Percentiles rank a stretch among this genome's conserved stretches.
Evolutionary conservation across 805 yeast genomes (phyloP).

Genomic region (Komagataella phaffii): DNA sequence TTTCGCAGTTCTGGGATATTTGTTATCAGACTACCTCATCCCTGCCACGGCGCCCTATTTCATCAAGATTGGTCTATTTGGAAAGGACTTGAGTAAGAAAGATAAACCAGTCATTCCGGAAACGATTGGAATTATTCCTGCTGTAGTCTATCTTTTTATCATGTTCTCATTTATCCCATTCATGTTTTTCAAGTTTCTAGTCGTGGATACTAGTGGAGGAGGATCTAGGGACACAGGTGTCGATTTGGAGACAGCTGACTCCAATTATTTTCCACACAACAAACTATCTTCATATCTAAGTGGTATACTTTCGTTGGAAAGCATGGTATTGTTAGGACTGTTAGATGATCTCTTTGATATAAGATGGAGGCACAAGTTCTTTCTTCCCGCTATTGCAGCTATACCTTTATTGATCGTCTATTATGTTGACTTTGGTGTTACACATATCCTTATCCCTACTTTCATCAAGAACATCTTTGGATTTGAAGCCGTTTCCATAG

Average conservation of each 20-base stretch:
- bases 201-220: conserved; percentile 32
- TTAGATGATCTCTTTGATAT: conserved; percentile 93
- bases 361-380: conserved; percentile 95
- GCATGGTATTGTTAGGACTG: conserved; percentile 75
- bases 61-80: conserved; percentile 68
- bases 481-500: conserved; percentile 37
- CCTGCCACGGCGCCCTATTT: conserved; percentile 60
- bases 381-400: conserved; percentile 88
- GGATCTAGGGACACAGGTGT: conserved; percentile 35
- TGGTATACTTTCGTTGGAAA: conserved; percentile 71
- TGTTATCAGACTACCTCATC: conserved; percentile 43
- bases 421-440: conserved; percentile 87
- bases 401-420: conserved; percentile 85
- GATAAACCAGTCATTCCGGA: conserved; percentile 75
- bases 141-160: conserved; percentile 64
- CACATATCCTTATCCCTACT: conserved; percentile 73
- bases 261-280: conserved; percentile 54
- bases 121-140: conserved; percentile 83
- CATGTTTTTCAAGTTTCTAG: conserved; percentile 65
- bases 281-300: conserved; percentile 78
- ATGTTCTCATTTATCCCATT: conserved; percentile 85
- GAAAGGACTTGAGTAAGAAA: conserved; percentile 72
- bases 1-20: conserved; percentile 54
- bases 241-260: background rate
- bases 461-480: conserved; percentile 32